These are phyloP conservation scores for Isatis lusitanica DNA, from an alignment of 441 rosid species.

Conservation along the genomic window DNA sequence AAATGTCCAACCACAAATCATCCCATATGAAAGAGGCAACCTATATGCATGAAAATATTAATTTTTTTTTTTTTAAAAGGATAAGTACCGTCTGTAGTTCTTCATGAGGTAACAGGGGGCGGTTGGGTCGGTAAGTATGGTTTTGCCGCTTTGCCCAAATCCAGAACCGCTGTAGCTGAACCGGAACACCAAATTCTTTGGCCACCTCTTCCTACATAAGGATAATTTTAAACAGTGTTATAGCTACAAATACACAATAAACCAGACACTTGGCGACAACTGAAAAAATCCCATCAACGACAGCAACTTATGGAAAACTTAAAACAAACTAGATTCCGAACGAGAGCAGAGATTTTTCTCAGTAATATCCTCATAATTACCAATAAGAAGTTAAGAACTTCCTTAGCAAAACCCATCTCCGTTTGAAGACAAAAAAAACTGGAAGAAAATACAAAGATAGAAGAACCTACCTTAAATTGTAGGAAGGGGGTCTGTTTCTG, in stretches of 20 bases:
- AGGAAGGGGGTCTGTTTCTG: conserved; percentile 78
- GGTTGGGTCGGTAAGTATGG: conserved; percentile 96
- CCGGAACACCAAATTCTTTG: conserved; percentile 87
- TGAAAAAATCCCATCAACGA: background rate
- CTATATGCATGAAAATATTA: background rate
- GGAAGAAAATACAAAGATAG: conserved; percentile 1
- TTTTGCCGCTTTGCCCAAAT: conserved; percentile 98
- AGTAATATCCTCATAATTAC: background rate
- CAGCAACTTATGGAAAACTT: background rate
- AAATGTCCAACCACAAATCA: background rate
- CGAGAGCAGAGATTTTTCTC: background rate
- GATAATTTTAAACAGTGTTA: background rate
- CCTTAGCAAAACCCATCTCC: background rate
- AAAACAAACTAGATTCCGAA: background rate
- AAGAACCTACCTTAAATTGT: conserved; percentile 65
- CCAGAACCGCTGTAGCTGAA: conserved; percentile 90
- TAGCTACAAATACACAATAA: background rate
- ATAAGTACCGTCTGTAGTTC: conserved; percentile 76
- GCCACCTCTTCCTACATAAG: conserved; percentile 83
- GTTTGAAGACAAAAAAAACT: background rate
- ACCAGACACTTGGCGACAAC: conserved; percentile 4
- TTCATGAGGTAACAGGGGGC: conserved; percentile 80
- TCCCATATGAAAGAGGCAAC: conserved; percentile 14
- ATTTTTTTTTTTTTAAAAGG: no score
- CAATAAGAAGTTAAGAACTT: background rate